Conservation (phyloP, 1,284 basidiomycete species). For the Sanghuangporus sanghuang region DNA sequence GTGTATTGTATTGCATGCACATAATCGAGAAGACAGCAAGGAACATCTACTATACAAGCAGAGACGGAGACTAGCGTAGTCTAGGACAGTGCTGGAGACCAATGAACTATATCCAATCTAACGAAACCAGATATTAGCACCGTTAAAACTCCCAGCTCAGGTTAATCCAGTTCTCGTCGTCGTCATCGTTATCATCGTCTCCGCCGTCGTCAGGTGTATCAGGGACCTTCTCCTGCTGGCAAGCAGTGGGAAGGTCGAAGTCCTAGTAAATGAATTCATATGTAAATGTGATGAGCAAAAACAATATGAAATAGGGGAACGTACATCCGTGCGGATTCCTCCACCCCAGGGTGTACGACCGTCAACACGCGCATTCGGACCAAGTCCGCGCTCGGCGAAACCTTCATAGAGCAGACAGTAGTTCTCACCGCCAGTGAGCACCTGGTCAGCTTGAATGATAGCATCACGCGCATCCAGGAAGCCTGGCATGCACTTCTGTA, state of each 20-base stretch:
- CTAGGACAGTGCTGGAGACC: background rate
- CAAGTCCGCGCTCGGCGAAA: constrained; percentile 82
- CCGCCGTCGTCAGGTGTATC: constrained; percentile 24
- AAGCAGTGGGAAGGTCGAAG: constrained; percentile 24
- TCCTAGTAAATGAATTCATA: constrained; percentile 27
- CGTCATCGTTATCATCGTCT: constrained; percentile 18
- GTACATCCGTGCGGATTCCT: constrained; percentile 60
- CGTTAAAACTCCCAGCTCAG: constrained; percentile 13
- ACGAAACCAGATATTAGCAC: background rate
- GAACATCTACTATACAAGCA: constrained; percentile 1
- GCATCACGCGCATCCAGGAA: constrained; percentile 94
- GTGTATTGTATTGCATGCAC: background rate
- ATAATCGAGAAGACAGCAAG: background rate
- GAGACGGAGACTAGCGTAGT: background rate
- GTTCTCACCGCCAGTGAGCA: constrained; percentile 91
- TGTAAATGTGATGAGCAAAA: constrained; percentile 25
- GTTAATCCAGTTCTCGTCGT: constrained; percentile 24
- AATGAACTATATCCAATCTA: background rate
- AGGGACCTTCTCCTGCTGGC: constrained; percentile 22
- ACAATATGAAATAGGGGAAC: constrained; percentile 23
- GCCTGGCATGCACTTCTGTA: constrained; percentile 86
- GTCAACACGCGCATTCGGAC: constrained; percentile 65
- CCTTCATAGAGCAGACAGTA: constrained; percentile 85
- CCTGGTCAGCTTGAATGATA: constrained; percentile 89
- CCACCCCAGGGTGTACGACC: constrained; percentile 93